phyloP scores from a whole-genome alignment of 139 green algal genomes.

The Chlamydomonas sp. region DNA sequence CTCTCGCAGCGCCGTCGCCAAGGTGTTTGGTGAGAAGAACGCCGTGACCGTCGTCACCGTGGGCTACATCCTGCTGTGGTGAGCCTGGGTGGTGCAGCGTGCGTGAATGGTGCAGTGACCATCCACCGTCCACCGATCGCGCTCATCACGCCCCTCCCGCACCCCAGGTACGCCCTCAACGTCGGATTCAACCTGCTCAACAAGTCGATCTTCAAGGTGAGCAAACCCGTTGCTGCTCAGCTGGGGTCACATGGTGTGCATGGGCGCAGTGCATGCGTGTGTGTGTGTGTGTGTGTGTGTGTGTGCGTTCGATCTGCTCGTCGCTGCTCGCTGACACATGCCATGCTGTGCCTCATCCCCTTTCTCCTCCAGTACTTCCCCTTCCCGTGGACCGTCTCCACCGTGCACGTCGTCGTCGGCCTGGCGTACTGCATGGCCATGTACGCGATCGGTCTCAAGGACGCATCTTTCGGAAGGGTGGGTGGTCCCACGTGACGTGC shows the following conservation, averaged over 20 bases:
- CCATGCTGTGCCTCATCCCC: neutral
- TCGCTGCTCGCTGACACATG: neutral
- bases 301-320: too few relatives aligned
- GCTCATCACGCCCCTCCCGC: neutral
- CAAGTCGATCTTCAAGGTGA: slow-evolving; percentile 94
- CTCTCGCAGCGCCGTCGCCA: slow-evolving; percentile 50
- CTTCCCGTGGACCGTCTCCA: slow-evolving; percentile 91
- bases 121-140: neutral
- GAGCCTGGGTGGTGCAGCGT: slow-evolving; percentile 9
- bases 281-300: too few relatives aligned
- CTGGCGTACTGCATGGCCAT: slow-evolving; percentile 71
- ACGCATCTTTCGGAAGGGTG: slow-evolving; percentile 79
- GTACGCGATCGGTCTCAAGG: slow-evolving; percentile 81
- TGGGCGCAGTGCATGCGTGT: too few relatives aligned
- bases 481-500: slow-evolving; percentile 15
- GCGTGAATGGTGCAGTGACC: neutral
- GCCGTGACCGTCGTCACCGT: slow-evolving; percentile 65
- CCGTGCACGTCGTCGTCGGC: slow-evolving; percentile 84
- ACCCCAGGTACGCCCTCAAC: slow-evolving; percentile 90
- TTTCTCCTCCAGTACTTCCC: slow-evolving; percentile 98
- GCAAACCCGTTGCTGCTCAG: too few relatives aligned
- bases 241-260: too few relatives aligned
- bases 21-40: slow-evolving; percentile 58
- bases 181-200: slow-evolving; percentile 98
- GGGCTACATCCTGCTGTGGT: slow-evolving; percentile 78